Evolutionary conservation across 768 basidiomycete genomes (phyloP), one percentile per base, ranked within the genome.

Genomic region (Lactarius psammicola): DNA sequence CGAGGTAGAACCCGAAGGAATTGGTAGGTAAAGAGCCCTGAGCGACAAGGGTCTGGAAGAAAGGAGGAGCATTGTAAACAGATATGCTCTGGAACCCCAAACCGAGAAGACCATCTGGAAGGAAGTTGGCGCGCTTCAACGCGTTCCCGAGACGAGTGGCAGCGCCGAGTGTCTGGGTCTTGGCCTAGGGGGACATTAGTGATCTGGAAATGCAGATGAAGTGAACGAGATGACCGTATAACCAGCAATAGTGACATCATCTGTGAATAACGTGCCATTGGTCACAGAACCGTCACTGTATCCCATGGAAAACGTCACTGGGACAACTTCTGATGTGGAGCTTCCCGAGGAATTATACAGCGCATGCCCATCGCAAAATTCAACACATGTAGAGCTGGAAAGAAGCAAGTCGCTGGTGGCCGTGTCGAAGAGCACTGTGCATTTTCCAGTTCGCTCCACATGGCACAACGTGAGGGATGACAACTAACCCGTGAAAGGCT

Each of bases 1-100:
- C n/a, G n/a, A 85, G 75, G 63, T 81, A 81, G 70, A 87, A 79
- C 31, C 80, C 78, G 65, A 86, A 85, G 66, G n/a, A 78, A 74
- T 55, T 77, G 69, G 30, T 77, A 65, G 7, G 74, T 62, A 2
- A 77, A 71, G 40, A 61, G 18, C 71, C 72, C 53, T 81, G 73
- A 13, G 73, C 66, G n/a, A 81, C 64, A 46, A 85, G 78, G 33
- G 79, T 81, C 58, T 82, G 78, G 71, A 77, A 74, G 55, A 73
- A 66, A 5, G 77, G 70, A 1, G 59, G n/a, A 3, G 65, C 62
- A 49, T 64, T 63, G 68, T 67, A 71, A 18, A 6, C 61, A 0
- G 74, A 73, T 60, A 75, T 74, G 4, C 59, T 60, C 49, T 65
- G 67, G 71, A 74, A 75, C 3, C 56, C 79, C 73, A 83, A 72